phyloP scores from a whole-genome alignment of 148 eudicot species.

The Silene uniflora region DNA sequence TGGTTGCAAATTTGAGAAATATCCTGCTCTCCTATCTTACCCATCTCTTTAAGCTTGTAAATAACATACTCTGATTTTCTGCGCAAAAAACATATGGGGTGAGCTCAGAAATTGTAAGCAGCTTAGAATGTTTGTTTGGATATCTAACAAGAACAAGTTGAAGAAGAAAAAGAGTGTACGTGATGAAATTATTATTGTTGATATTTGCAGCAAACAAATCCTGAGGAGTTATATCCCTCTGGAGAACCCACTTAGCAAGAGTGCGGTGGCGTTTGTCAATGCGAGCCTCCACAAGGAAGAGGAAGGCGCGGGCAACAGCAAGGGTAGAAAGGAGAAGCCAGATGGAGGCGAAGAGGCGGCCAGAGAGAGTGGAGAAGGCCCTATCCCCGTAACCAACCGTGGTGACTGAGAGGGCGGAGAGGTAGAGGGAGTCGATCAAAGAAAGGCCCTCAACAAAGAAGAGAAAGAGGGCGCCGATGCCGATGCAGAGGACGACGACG shows the following conservation, averaged over 20 bases:
- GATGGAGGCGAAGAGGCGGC: conserved; percentile 53
- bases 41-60: conserved; percentile 68
- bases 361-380: conserved; percentile 45
- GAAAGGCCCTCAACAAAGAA: conserved; percentile 35
- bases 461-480: conserved; percentile 39
- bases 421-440: conserved; percentile 49
- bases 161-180: conserved; percentile 20
- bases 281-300: conserved; percentile 61
- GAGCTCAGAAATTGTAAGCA: too few relatives aligned
- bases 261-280: conserved; percentile 55
- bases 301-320: conserved; percentile 59
- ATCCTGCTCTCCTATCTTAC: conserved; percentile 54
- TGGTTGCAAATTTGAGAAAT: conserved; percentile 49
- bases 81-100: conserved; percentile 10
- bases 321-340: conserved; percentile 62
- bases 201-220: conserved; percentile 59
- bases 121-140: too few relatives aligned
- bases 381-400: conserved; percentile 69
- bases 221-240: conserved; percentile 43
- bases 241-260: conserved; percentile 52
- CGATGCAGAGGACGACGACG: conserved; percentile 44
- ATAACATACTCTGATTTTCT: conserved; percentile 62
- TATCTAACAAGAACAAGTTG: too few relatives aligned
- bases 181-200: conserved; percentile 50
- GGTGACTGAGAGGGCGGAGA: conserved; percentile 61